Conservation (phyloP, 2,329 filamentous ascomycete genomes). For the Ascochyta koolunga region DNA sequence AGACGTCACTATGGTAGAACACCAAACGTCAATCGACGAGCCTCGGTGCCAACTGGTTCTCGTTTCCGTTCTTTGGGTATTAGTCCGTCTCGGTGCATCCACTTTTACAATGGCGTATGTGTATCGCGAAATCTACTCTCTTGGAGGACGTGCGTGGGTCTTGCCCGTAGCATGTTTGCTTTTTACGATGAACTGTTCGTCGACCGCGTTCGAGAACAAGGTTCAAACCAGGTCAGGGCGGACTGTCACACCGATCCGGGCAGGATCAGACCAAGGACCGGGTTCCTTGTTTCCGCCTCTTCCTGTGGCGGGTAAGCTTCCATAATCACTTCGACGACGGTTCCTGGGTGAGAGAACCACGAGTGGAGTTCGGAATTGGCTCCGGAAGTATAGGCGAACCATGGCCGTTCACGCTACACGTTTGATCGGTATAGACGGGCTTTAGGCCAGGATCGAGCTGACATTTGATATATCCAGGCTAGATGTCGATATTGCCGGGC, state of each 20-base stretch:
- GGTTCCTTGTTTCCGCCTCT: neutral
- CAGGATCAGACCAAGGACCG: conserved; percentile 1
- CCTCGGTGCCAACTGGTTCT: no score
- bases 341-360: neutral
- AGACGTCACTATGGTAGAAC: neutral
- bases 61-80: neutral
- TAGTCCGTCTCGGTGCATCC: neutral
- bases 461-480: neutral
- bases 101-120: neutral
- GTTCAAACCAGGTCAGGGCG: neutral
- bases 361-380: neutral
- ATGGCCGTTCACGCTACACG: neutral
- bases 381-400: neutral
- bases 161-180: conserved; percentile 4
- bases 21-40: no score
- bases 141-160: conserved; percentile 3
- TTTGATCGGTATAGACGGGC: neutral
- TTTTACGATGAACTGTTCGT: conserved; percentile 18
- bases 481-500: neutral
- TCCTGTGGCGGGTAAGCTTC: neutral
- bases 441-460: neutral
- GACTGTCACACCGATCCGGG: conserved; percentile 10
- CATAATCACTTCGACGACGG: neutral
- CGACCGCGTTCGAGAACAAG: neutral
- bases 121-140: neutral